phyloP scores from a whole-genome alignment of 2,329 filamentous ascomycete genomes.

The Phaeosphaeria sp. region DNA sequence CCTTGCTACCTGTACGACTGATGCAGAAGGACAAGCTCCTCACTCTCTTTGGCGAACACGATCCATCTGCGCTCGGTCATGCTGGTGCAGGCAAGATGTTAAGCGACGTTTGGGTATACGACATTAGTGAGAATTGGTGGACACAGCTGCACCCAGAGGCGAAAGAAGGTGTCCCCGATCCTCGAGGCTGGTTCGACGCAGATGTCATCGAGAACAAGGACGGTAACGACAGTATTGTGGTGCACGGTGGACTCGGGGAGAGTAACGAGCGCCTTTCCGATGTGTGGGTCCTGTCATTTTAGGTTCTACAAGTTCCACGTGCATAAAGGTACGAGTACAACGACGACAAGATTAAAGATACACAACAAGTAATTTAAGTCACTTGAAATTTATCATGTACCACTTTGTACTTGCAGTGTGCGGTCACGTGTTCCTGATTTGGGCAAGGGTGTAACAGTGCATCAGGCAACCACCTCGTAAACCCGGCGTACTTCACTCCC shows the following conservation, averaged over 20 bases:
- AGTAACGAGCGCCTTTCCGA: constrained; percentile 60
- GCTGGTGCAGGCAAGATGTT: constrained; percentile 65
- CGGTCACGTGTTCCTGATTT: neutral
- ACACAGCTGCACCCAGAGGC: constrained; percentile 33
- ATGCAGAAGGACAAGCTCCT: constrained; percentile 50
- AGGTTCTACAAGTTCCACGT: neutral
- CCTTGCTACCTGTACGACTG: constrained; percentile 52
- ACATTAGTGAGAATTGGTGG: constrained; percentile 46
- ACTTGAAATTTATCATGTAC: neutral
- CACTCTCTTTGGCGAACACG: constrained; percentile 62
- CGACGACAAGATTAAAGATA: neutral
- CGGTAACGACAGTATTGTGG: constrained; percentile 49
- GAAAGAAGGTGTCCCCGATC: constrained; percentile 42
- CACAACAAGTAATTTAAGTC: neutral
- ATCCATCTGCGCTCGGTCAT: constrained; percentile 61
- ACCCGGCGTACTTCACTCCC: neutral
- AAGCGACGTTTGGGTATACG: constrained; percentile 58
- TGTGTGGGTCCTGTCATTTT: constrained; percentile 55
- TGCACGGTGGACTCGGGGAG: constrained; percentile 61
- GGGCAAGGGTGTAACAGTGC: neutral
- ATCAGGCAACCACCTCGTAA: neutral
- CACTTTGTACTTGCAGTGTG: neutral
- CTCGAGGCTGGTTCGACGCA: constrained; percentile 63
- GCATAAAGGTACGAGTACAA: neutral
- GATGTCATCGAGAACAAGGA: constrained; percentile 48